These are phyloP conservation scores for Adansonia digitata DNA, from an alignment of 345 rosid species.

Conservation along the genomic window DNA sequence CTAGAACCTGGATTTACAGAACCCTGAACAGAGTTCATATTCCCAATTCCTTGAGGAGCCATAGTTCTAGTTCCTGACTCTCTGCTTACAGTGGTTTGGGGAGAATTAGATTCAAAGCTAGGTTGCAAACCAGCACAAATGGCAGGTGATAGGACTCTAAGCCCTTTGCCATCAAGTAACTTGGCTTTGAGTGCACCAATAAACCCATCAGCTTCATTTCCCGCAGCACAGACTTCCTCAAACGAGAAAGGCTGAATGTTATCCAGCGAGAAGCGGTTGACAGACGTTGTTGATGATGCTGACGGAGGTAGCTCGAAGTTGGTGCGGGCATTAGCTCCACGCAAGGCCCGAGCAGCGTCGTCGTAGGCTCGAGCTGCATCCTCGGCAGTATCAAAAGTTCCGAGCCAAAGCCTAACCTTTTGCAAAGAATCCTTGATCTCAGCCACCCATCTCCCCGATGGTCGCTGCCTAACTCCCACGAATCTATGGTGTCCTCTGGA, in stretches of 20 bases:
- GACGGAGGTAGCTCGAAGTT: slow-evolving; percentile 40
- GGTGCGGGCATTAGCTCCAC: slow-evolving; percentile 48
- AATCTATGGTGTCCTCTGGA: slow-evolving; percentile 48
- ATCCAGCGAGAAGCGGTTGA: slow-evolving; percentile 13
- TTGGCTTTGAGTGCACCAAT: slow-evolving; percentile 52
- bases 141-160: slow-evolving; percentile 5
- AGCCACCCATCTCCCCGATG: slow-evolving; percentile 58
- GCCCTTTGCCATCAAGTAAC: slow-evolving; percentile 39
- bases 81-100: neutral
- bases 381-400: slow-evolving; percentile 55
- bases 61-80: neutral
- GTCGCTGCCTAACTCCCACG: slow-evolving; percentile 53
- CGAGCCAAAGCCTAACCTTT: slow-evolving; percentile 56
- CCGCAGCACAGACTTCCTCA: slow-evolving; percentile 41
- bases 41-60: slow-evolving; percentile 10
- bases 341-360: slow-evolving; percentile 45
- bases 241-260: slow-evolving; percentile 43
- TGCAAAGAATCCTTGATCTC: slow-evolving; percentile 55
- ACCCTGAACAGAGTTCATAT: neutral
- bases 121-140: slow-evolving; percentile 4
- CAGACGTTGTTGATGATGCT: neutral
- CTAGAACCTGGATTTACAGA: neutral
- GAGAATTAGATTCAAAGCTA: neutral
- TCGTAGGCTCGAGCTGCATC: slow-evolving; percentile 55
- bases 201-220: slow-evolving; percentile 35